Percentiles rank a stretch among this genome's conserved stretches.
phyloP scores from a whole-genome alignment of 768 basidiomycete species.

The Pisolithus albus region DNA sequence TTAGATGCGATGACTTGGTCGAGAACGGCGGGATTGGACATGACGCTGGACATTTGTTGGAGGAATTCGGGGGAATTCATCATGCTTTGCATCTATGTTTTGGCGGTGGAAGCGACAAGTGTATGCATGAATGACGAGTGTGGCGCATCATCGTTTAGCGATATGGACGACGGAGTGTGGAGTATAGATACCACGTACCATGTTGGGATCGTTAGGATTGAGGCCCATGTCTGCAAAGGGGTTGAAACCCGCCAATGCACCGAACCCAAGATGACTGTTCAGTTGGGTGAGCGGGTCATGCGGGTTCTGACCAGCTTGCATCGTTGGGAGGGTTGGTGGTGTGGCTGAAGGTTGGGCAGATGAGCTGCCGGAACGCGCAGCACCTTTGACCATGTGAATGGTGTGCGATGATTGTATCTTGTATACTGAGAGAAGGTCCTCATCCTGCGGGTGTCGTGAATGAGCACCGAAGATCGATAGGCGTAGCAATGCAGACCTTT shows the following conservation, averaged over 20 bases:
- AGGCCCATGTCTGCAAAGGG: conserved; percentile 89
- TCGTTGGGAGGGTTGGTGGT: conserved; percentile 57
- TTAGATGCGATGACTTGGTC: conserved; percentile 81
- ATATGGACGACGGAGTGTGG: neutral
- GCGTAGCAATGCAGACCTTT: conserved; percentile 40
- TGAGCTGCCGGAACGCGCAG: conserved; percentile 38
- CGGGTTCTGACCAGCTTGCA: conserved; percentile 89
- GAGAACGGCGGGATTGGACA: conserved; percentile 83
- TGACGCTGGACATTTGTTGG: conserved; percentile 79
- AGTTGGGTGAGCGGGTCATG: conserved; percentile 80
- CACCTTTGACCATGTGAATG: conserved; percentile 91
- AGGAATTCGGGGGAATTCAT: conserved; percentile 80
- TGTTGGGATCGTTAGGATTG: conserved; percentile 90
- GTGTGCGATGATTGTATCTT: conserved; percentile 89
- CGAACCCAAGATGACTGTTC: conserved; percentile 72
- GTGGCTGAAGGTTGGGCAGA: conserved; percentile 30
- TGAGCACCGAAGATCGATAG: neutral
- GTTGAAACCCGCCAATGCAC: conserved; percentile 79
- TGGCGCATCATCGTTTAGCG: neutral
- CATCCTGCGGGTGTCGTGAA: conserved; percentile 45
- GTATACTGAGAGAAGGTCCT: conserved; percentile 75
- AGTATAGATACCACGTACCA: conserved; percentile 44
- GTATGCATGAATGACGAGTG: neutral
- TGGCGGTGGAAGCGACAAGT: neutral
- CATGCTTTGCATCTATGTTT: conserved; percentile 67